Evolutionary conservation across 208 protist species (phyloP), one percentile per base, ranked within the genome.

Genomic region (Lotmaria passim): DNA sequence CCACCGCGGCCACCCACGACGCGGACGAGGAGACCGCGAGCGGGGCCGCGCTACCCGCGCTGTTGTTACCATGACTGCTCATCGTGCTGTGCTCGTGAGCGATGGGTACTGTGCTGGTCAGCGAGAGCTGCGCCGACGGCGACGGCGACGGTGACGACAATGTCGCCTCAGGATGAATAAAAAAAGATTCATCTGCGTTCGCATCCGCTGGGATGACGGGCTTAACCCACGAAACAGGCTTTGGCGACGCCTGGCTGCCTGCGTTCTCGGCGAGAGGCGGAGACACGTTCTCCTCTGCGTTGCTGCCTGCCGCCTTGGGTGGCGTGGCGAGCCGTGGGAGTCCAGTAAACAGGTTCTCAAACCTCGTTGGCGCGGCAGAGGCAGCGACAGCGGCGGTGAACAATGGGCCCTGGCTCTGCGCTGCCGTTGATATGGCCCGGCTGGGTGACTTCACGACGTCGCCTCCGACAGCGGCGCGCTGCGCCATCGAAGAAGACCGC

Each of bases 201-300:
- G 41, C n/a, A 7, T 2, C 19, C 1, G 56, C 2, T 1, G 67
- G 67, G 24, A 73, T 65, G 10, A 36, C 39, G 6, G 67, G 67
- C 5, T 19, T 7, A 4, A 31, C 26, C 67, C 67, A 73, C 23
- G 23, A 34, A 17, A 63, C 10, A 5, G 12, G 57, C 39, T 50
- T 43, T 7, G 47, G 44, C n/a, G 44, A 23, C 14, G 14, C n/a
- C 6, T 21, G 7, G 36, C 36, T 41, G 36, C 36, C n/a, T n/a
- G n/a, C n/a, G n/a, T n/a, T n/a, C n/a, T n/a, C n/a, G n/a, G n/a
- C n/a, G n/a, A n/a, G n/a, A n/a, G n/a, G 36, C 36, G 12, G 36
- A 41, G 12, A 46, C 41, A 19, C 10, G 11, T 15, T 46, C 11
- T 17, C 41, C 11, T 12, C 17, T 21, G 10, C n/a, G 21, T 7